phyloP scores from a whole-genome alignment of 1,284 basidiomycete genomes.

The Pseudozyma hubeiensis region DNA sequence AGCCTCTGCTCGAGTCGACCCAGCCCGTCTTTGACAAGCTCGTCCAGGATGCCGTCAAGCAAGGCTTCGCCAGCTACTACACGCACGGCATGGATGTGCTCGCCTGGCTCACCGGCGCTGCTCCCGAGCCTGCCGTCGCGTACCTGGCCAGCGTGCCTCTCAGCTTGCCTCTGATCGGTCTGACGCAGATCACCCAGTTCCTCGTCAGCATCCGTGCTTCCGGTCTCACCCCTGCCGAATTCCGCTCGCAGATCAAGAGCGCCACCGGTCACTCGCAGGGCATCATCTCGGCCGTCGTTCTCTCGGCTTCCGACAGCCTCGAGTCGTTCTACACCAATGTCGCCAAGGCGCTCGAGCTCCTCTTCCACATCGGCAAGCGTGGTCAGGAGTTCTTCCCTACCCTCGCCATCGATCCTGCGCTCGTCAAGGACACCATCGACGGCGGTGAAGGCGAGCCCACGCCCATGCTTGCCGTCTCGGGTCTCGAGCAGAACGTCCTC shows the following conservation, averaged over 20 bases:
- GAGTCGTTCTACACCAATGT: slow-evolving; percentile 81
- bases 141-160: slow-evolving; percentile 96
- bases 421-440: slow-evolving; percentile 87
- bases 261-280: slow-evolving; percentile 97
- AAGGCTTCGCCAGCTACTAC: slow-evolving; percentile 78
- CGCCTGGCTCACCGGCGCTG: slow-evolving; percentile 83
- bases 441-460: slow-evolving; percentile 92
- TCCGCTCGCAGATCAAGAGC: slow-evolving; percentile 81
- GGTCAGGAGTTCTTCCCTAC: slow-evolving; percentile 96
- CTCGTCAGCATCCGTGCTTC: slow-evolving; percentile 81
- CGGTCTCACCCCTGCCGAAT: slow-evolving; percentile 81
- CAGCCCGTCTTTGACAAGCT: slow-evolving; percentile 69
- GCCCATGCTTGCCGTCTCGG: slow-evolving; percentile 92
- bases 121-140: slow-evolving; percentile 79
- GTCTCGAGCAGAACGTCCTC: slow-evolving; percentile 78
- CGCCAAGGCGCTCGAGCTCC: slow-evolving; percentile 85
- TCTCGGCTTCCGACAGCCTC: slow-evolving; percentile 81
- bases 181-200: slow-evolving; percentile 95
- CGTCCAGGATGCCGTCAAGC: slow-evolving; percentile 70
- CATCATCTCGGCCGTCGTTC: slow-evolving; percentile 88
- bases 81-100: slow-evolving; percentile 82
- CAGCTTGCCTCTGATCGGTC: slow-evolving; percentile 92
- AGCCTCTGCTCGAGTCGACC: slow-evolving; percentile 77
- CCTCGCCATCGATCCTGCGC: slow-evolving; percentile 85
- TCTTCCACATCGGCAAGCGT: slow-evolving; percentile 92